Evolutionary conservation across 768 basidiomycete species (phyloP), one percentile per base, ranked within the genome.

Genomic region (Daedaleopsis sinensis): DNA sequence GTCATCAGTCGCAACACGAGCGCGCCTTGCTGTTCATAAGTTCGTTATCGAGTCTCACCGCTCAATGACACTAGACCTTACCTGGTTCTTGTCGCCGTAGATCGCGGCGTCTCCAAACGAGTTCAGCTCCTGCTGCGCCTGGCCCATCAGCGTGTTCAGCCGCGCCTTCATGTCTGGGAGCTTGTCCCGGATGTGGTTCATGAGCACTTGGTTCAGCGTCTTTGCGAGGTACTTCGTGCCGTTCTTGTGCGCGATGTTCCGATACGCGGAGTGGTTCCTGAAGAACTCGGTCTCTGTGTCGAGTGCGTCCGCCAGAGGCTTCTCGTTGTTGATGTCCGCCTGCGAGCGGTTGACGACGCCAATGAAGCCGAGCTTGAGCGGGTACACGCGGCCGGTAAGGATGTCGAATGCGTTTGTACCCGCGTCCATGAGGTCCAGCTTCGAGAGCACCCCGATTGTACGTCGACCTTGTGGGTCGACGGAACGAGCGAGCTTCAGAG

Each of bases 121-220:
- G 75, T 94, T 93, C 46, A 99, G 84, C 74, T 99, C 97, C 73
- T 99, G 97, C 71, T 98, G 96, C 9, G 97, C 94, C 77, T 99
- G 97, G 16, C 96, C 96, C 93, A 98, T 98, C 23, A 98, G 78
- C 3, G 97, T 99, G 72, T 98, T 99, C 61, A 99, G 78, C 19
- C 95, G 84, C 16, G 97, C 97, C 74, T 99, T 99, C 97, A 99
- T 98, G 74, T 99, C 97, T 0, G 97, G 97, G 39, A 99, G 82
- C 76, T 98, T 99, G 71, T 99, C 97, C 61, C 97, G 87, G 65
- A 99, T 98, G 72, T 99, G 97, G 72, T 93, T 93, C 84, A 99
- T 88, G 62, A 99, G 77, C 36, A 95, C 96, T 79, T 94, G 91
- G 69, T 99, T 98, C 57, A 99, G 80, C 15, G 91, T 91, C 78